phyloP scores from a whole-genome alignment of 768 basidiomycete species.

The Mycena polygramma region DNA sequence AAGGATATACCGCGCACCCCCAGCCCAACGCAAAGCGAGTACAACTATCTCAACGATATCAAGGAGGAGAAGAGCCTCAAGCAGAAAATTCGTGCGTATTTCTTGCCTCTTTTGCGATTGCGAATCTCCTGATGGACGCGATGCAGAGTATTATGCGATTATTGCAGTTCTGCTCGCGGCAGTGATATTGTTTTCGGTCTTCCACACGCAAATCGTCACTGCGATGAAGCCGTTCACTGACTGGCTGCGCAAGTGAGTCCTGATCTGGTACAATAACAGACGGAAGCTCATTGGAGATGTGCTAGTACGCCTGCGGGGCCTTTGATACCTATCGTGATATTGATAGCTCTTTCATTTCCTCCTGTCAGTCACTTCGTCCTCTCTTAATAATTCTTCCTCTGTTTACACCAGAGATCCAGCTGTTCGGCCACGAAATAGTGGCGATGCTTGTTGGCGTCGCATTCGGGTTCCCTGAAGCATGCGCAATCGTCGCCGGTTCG shows the following conservation, averaged over 20 bases:
- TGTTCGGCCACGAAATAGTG: constrained; percentile 94
- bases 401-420: constrained; percentile 50
- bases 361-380: constrained; percentile 3
- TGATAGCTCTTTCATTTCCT: constrained; percentile 27
- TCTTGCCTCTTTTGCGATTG: not conserved
- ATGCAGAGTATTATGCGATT: constrained; percentile 43
- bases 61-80: constrained; percentile 24
- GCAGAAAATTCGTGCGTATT: constrained; percentile 28
- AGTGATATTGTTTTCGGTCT: constrained; percentile 54
- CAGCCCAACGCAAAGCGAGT: constrained; percentile 21
- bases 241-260: constrained; percentile 52
- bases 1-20: constrained; percentile 18
- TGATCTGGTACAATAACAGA: not conserved
- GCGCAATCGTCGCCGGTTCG: constrained; percentile 51
- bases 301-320: constrained; percentile 6
- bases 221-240: constrained; percentile 63
- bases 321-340: constrained; percentile 15
- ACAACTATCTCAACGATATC: constrained; percentile 19
- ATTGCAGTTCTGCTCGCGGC: constrained; percentile 49
- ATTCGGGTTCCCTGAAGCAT: constrained; percentile 45
- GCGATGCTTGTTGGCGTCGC: constrained; percentile 89
- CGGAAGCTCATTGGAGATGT: too few relatives aligned
- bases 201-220: constrained; percentile 62
- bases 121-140: not conserved
- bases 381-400: not conserved